A percentile compares a stretch with the other conserved stretches of the same genome.
These are phyloP conservation scores for Sanghuangporus weigelae DNA, from an alignment of 1,284 basidiomycete genomes.

Conservation along the genomic window DNA sequence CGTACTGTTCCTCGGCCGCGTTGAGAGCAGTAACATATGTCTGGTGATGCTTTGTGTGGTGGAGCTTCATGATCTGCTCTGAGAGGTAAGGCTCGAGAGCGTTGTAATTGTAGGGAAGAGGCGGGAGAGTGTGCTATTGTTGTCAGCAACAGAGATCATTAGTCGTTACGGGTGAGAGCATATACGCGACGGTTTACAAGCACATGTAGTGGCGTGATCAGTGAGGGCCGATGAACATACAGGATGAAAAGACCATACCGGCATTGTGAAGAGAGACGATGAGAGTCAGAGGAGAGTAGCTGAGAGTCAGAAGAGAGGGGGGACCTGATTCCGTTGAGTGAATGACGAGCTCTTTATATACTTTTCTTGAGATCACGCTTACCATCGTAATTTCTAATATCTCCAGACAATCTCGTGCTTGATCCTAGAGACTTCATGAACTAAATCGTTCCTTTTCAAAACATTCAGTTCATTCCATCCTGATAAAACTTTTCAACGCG, in stretches of 20 bases:
- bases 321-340: no score
- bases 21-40: conserved; percentile 74
- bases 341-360: background rate
- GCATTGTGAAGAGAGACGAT: background rate
- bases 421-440: no score
- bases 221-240: background rate
- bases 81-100: conserved; percentile 85
- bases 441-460: no score
- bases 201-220: background rate
- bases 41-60: conserved; percentile 87
- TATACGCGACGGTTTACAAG: background rate
- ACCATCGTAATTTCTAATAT: no score
- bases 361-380: background rate
- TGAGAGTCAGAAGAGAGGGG: background rate
- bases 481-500: no score
- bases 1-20: conserved; percentile 69
- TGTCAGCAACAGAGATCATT: background rate
- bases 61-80: conserved; percentile 76
- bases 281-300: background rate
- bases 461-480: no score
- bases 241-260: background rate
- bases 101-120: conserved; percentile 85
- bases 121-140: conserved; percentile 47
- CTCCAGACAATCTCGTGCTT: no score
- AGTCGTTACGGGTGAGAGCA: background rate